Evolutionary conservation across 2,329 filamentous ascomycete species (phyloP).

Genomic region (Exophiala aquamarina): DNA sequence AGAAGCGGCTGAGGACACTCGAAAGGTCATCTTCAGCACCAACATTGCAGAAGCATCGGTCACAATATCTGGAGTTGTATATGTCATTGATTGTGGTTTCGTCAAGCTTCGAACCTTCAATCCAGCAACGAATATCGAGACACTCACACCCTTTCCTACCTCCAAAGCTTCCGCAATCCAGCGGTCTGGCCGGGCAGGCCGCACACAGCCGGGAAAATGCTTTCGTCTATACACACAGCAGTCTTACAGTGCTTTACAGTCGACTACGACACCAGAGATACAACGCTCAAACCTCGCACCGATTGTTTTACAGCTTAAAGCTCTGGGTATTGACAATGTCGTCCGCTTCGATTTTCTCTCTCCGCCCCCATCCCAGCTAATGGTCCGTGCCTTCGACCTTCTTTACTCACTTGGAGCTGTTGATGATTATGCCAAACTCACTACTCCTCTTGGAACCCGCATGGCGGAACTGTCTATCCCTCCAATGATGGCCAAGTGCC

Average conservation of each 20-base stretch:
- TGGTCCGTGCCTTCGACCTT: slow-evolving; percentile 83
- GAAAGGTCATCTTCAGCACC: slow-evolving; percentile 90
- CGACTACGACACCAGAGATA: slow-evolving; percentile 81
- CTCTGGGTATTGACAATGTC: slow-evolving; percentile 91
- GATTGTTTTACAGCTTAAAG: slow-evolving; percentile 86
- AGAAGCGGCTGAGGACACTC: slow-evolving; percentile 72
- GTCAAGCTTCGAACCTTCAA: slow-evolving; percentile 88
- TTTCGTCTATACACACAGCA: slow-evolving; percentile 87
- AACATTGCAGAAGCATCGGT: slow-evolving; percentile 97
- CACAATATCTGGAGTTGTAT: slow-evolving; percentile 88
- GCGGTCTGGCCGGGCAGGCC: slow-evolving; percentile 82
- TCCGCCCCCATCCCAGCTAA: slow-evolving; percentile 77
- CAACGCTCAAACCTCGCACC: slow-evolving; percentile 89
- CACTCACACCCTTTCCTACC: slow-evolving; percentile 74
- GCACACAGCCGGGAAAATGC: slow-evolving; percentile 89
- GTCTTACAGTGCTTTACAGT: slow-evolving; percentile 64
- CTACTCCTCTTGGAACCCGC: slow-evolving; percentile 77
- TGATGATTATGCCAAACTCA: slow-evolving; percentile 87
- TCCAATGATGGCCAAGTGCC: slow-evolving; percentile 90
- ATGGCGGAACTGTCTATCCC: slow-evolving; percentile 95
- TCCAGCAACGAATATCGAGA: slow-evolving; percentile 81
- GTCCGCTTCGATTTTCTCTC: slow-evolving; percentile 87
- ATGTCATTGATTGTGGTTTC: slow-evolving; percentile 86
- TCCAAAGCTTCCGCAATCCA: slow-evolving; percentile 94
- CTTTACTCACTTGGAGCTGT: slow-evolving; percentile 84